These are phyloP conservation scores for Pseudozyma sp. DNA, from an alignment of 1,284 basidiomycete genomes.

Conservation along the genomic window DNA sequence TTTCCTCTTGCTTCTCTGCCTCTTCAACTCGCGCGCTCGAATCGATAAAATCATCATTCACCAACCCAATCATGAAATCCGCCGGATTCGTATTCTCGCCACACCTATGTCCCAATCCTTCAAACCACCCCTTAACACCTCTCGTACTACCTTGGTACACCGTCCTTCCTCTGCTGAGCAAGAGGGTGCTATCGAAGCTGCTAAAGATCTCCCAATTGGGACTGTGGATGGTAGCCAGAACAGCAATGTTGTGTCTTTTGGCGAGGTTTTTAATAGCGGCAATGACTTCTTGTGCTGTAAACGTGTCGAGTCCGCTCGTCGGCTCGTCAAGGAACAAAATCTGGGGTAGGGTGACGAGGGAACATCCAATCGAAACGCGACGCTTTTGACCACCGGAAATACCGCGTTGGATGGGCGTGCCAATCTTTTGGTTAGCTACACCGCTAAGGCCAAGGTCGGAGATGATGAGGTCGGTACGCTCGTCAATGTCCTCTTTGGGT, in stretches of 20 bases:
- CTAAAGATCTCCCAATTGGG: conserved; percentile 67
- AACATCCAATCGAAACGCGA: conserved; percentile 68
- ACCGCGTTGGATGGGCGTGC: conserved; percentile 70
- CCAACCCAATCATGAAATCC: conserved; percentile 63
- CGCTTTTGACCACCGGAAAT: conserved; percentile 70
- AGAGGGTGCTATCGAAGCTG: conserved; percentile 61
- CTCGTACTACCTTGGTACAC: conserved; percentile 54
- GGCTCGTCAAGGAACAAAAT: conserved; percentile 71
- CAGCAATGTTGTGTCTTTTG: conserved; percentile 56
- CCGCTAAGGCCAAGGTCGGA: conserved; percentile 61
- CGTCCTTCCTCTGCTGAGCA: conserved; percentile 62
- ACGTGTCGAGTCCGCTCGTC: conserved; percentile 64
- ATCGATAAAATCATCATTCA: conserved; percentile 64
- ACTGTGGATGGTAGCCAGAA: conserved; percentile 69
- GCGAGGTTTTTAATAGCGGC: conserved; percentile 58
- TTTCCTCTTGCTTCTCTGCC: neutral
- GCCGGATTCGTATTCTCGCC: conserved; percentile 63
- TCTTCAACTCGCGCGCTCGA: neutral
- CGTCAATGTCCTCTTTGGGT: conserved; percentile 5
- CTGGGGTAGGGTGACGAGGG: conserved; percentile 67
- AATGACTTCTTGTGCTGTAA: conserved; percentile 67
- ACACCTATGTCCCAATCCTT: conserved; percentile 41
- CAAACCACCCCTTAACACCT: conserved; percentile 54
- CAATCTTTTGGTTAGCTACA: conserved; percentile 66
- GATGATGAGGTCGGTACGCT: conserved; percentile 52